Base-by-base conservation (phyloP, 140 eudicot genomes). In the Oenanthe javanica region DNA sequence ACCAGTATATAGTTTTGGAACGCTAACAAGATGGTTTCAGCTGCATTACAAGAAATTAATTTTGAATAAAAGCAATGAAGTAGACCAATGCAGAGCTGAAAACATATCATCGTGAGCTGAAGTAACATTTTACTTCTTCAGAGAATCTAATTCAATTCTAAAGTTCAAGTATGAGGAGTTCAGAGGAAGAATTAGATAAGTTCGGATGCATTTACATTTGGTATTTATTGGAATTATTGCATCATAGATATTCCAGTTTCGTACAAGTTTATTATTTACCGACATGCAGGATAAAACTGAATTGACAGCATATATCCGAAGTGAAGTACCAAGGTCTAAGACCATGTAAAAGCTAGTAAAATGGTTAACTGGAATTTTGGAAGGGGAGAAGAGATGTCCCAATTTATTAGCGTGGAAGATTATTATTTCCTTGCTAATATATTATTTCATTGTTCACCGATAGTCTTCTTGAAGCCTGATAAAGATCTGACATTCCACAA, bases 1-100 rank as follows among this genome's bases (percentile, higher is more conserved):
- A 92, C 88, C 67, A 92, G 57, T 82, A 95, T 95, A 90, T 95
- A 95, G 86, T 95, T 92, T 86, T 95, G 99, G 85, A 95, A 95
- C 31, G 93, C 99, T 79, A 95, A 88, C 83, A 92, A 83, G 81
- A 95, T 86, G 23, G 99, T 92, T 91, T 95, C 99, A 74, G 89
- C 99, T 95, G 97, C 96, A 88, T 76, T 79, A 86, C 19, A 72
- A 49, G 11, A 83, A 27, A 36, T 9, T 48, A 51, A 67, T 36
- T 61, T 25, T 61, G 27, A 83, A 77, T 78, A 46, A 71, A 61
- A 75, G 67, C 45, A 10, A 73, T 2, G 23, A 72, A 23, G 23
- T 23, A 5, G 18, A 76, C 13, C 16, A 45, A 15, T 57, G 25
- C 49, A 25, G 42, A 47, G 11, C 75, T 46, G 45, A 46, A 79